phyloP scores from a whole-genome alignment of 2,329 filamentous ascomycete genomes.

The Alternaria tenuissima region DNA sequence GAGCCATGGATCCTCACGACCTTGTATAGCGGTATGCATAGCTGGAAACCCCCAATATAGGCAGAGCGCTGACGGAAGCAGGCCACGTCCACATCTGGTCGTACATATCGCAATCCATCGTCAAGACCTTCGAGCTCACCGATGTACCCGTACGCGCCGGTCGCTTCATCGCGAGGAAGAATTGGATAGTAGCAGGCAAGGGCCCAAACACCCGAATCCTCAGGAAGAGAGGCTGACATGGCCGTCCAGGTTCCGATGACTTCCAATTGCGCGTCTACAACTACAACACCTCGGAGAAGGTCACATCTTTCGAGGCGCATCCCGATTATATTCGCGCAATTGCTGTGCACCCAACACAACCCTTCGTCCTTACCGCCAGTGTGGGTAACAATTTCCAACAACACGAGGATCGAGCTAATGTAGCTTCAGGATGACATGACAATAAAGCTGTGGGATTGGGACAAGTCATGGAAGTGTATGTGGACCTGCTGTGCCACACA shows the following conservation, averaged over 20 bases:
- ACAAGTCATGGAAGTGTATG: constrained; percentile 91
- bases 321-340: constrained; percentile 99
- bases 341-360: constrained; percentile 91
- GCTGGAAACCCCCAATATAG: constrained; percentile 7
- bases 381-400: constrained; percentile 29
- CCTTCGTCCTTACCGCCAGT: constrained; percentile 93
- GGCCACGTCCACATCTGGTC: constrained; percentile 99
- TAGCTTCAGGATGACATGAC: constrained; percentile 50
- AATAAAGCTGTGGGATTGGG: constrained; percentile 99
- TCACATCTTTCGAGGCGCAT: constrained; percentile 95
- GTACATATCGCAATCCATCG: constrained; percentile 78
- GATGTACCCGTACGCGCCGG: constrained; percentile 97
- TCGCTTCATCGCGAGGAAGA: constrained; percentile 96
- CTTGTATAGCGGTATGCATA: constrained; percentile 81
- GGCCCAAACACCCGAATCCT: neutral
- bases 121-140: constrained; percentile 98
- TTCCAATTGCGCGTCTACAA: constrained; percentile 87
- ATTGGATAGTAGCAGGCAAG: constrained; percentile 92
- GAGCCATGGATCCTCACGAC: constrained; percentile 96
- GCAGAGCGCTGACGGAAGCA: constrained; percentile 51
- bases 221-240: constrained; percentile 27
- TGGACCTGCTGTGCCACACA: neutral
- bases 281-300: constrained; percentile 99
- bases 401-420: constrained; percentile 28
- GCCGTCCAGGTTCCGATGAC: constrained; percentile 72